These are phyloP conservation scores for Yamadazyma triangularis DNA, from an alignment of 1,139 yeast species.

Conservation along the genomic window DNA sequence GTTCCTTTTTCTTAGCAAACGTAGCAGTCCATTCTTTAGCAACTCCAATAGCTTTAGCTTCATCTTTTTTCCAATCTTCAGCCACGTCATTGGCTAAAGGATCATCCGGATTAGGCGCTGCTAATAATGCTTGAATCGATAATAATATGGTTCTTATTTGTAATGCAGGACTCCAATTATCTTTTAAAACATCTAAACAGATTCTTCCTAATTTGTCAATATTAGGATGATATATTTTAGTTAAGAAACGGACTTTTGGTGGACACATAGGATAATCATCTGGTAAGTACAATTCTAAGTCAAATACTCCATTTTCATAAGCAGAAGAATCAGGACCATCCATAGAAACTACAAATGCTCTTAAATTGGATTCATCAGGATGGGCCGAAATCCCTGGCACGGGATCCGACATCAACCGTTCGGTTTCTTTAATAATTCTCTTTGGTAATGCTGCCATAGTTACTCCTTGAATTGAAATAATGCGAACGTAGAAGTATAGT, in stretches of 20 bases:
- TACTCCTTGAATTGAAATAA: no score
- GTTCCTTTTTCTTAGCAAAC: conserved; percentile 47
- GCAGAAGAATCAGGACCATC: conserved; percentile 90
- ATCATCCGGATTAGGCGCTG: conserved; percentile 97
- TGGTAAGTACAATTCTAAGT: conserved; percentile 74
- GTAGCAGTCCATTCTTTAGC: conserved; percentile 82
- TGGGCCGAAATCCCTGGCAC: conserved; percentile 93
- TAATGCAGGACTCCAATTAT: conserved; percentile 95
- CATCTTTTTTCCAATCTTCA: conserved; percentile 90
- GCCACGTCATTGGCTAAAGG: conserved; percentile 98
- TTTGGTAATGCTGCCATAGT: conserved; percentile 75
- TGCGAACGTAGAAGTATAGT: no score
- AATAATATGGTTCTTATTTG: conserved; percentile 92
- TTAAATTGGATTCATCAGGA: conserved; percentile 89
- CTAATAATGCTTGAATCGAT: conserved; percentile 88
- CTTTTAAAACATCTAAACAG: conserved; percentile 89
- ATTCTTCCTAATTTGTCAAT: conserved; percentile 93
- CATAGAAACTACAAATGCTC: conserved; percentile 80
- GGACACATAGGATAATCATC: conserved; percentile 94
- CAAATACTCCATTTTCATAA: conserved; percentile 73
- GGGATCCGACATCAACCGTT: conserved; percentile 86
- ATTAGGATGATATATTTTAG: conserved; percentile 94
- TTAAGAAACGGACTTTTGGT: conserved; percentile 86
- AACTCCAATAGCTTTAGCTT: conserved; percentile 69
- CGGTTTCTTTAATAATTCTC: conserved; percentile 92